Evolutionary conservation across 2,329 filamentous ascomycete species (phyloP).

Genomic region (Onygena corvina): DNA sequence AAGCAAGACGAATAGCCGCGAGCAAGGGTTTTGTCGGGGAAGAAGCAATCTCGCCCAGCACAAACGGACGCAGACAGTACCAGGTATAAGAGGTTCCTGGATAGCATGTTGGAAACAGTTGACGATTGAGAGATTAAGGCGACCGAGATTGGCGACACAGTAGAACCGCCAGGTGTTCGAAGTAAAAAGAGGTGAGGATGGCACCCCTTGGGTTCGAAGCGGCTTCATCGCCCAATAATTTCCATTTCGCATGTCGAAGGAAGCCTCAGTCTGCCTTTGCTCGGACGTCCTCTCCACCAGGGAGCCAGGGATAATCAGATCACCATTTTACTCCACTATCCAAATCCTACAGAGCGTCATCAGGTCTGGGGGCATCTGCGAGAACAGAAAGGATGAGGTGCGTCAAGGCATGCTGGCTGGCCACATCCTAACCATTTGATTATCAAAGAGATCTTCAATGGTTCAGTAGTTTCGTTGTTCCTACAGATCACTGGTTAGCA

Average conservation of each 20-base stretch:
- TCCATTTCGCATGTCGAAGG: background rate
- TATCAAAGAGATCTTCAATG: no score
- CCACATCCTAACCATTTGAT: no score
- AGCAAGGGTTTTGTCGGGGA: constrained; percentile 18
- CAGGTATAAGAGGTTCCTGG: background rate
- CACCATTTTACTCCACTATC: background rate
- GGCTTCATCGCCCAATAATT: background rate
- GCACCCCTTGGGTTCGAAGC: background rate
- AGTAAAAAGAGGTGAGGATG: no score
- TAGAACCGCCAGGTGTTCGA: no score
- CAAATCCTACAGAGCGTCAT: background rate
- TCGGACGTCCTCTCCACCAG: background rate
- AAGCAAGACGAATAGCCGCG: constrained; percentile 19
- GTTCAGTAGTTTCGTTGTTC: no score
- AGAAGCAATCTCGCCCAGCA: constrained; percentile 19
- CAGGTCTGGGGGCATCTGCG: background rate
- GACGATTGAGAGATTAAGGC: background rate
- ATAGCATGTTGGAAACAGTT: background rate
- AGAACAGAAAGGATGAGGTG: no score
- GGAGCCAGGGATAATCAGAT: background rate
- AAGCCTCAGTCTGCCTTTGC: background rate
- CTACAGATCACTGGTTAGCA: no score
- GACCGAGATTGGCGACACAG: background rate
- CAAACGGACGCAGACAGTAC: background rate
- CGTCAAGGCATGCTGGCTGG: no score